Evolutionary conservation across 148 eudicot species (phyloP), one percentile per base, ranked within the genome.

Genomic region (Cornus controversa): DNA sequence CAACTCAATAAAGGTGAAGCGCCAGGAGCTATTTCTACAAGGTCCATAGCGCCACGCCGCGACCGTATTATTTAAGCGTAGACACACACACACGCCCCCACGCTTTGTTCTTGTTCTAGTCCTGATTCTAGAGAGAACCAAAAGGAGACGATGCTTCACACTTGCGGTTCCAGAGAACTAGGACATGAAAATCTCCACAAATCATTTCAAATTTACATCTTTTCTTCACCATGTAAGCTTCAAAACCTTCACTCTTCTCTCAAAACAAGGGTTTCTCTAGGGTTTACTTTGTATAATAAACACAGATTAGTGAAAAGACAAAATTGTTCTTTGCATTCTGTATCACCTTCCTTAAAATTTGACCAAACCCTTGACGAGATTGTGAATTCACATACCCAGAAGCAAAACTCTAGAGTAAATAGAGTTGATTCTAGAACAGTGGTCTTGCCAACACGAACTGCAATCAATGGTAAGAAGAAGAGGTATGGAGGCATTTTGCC

Each of bases 401-500:
- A 78, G 63, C 81, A 29, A 65, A 79, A 36, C 71, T 28, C 53
- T 74, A 73, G 73, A 57, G 86, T 81, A 80, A 77, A 79, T 60
- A 80, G 83, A 88, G 77, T 80, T 81, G 77, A 64, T 69, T 77
- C 90, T 69, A 87, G 75, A 67, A 66, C 82, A 28, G 20, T 76
- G 60, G 65, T 50, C 79, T 82, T 66, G 20, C 84, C 89, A 69
- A 23, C 85, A 0, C 86, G 84, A 72, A 83, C 66, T 75, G 22
- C 57, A 54, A 54, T 29, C 62, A 84, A 79, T 76, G 85, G 79
- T 9, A 90, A 80, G 72, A 87, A 85, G 75, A 87, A 83, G 79
- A 86, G 72, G 45, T 87, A 87, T 76, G 91, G 91, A 72, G 96
- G 94, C n/a, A 31, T 42, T 50, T 83, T 94, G 81, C 96, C 91